Percentiles rank a stretch among this genome's conserved stretches.
Evolutionary conservation across 768 basidiomycete genomes (phyloP).

Genomic region (Boletus fagicola): DNA sequence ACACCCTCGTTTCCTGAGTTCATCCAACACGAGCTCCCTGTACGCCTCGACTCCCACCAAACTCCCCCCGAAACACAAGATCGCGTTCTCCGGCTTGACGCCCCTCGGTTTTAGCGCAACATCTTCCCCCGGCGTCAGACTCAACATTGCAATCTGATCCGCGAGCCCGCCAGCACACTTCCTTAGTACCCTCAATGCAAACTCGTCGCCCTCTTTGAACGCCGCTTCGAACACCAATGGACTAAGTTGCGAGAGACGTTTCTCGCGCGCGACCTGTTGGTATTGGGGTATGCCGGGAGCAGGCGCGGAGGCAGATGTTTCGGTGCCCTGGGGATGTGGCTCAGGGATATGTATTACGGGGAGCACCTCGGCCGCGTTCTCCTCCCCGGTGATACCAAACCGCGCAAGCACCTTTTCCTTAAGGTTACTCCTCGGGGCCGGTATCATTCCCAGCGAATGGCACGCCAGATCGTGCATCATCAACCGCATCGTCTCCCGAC

Average conservation of each 20-base stretch:
- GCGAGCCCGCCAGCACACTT: constrained; percentile 55
- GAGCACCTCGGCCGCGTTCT: constrained; percentile 56
- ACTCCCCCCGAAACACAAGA: constrained; percentile 80
- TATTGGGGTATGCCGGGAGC: constrained; percentile 21
- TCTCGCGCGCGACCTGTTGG: constrained; percentile 52
- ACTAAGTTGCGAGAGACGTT: constrained; percentile 68
- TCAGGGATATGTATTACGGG: constrained; percentile 64
- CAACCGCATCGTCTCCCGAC: constrained; percentile 70
- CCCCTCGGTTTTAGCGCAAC: constrained; percentile 30
- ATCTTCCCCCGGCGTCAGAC: constrained; percentile 38
- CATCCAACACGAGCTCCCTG: constrained; percentile 51
- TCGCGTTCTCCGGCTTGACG: constrained; percentile 52
- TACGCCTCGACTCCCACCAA: constrained; percentile 64
- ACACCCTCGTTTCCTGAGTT: constrained; percentile 56
- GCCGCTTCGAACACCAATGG: constrained; percentile 79
- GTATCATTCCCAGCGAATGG: constrained; percentile 37
- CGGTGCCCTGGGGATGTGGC: constrained; percentile 29
- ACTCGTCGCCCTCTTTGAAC: constrained; percentile 62
- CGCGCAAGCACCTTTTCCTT: constrained; percentile 46
- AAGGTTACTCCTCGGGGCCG: constrained; percentile 33
- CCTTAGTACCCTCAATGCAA: constrained; percentile 60
- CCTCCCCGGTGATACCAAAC: constrained; percentile 54
- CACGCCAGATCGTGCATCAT: constrained; percentile 57
- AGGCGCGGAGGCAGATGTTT: background rate
- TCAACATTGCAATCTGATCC: constrained; percentile 53